Conservation (phyloP, 768 basidiomycete genomes). For the Russula sp. region DNA sequence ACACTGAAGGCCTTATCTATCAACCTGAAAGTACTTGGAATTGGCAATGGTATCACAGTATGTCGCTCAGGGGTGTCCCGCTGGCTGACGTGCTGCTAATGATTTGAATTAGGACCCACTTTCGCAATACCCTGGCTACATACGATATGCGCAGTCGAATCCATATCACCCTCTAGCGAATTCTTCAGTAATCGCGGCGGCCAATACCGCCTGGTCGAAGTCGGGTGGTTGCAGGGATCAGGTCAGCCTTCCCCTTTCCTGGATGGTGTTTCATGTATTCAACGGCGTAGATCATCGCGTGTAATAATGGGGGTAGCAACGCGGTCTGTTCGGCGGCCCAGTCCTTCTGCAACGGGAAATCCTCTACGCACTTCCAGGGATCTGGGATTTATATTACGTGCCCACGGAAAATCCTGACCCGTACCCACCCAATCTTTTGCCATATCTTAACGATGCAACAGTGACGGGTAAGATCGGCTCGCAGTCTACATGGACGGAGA, state of each 20-base stretch:
- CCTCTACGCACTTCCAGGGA: slow-evolving; percentile 35
- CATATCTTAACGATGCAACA: slow-evolving; percentile 35
- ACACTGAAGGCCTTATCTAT: slow-evolving; percentile 46
- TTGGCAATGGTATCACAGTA: slow-evolving; percentile 63
- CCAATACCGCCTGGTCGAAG: slow-evolving; percentile 45
- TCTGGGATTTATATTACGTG: slow-evolving; percentile 57
- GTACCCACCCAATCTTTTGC: slow-evolving; percentile 46
- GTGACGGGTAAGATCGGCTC: slow-evolving; percentile 44
- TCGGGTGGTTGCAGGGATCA: slow-evolving; percentile 50
- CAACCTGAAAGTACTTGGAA: slow-evolving; percentile 60
- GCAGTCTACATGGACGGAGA: slow-evolving; percentile 43
- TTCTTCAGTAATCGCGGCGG: slow-evolving; percentile 40
- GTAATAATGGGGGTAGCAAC: slow-evolving; percentile 46
- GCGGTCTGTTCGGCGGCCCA: slow-evolving; percentile 41
- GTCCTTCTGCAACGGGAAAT: slow-evolving; percentile 57
- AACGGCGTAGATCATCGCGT: slow-evolving; percentile 46
- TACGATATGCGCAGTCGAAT: slow-evolving; percentile 53
- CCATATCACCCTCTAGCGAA: slow-evolving; percentile 54
- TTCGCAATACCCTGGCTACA: slow-evolving; percentile 56
- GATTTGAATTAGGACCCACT: slow-evolving; percentile 38
- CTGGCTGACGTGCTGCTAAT: neutral
- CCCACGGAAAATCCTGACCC: slow-evolving; percentile 44
- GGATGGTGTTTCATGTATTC: neutral
- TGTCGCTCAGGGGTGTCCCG: slow-evolving; percentile 23
- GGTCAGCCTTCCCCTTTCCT: slow-evolving; percentile 34